Evolutionary conservation across 2,329 filamentous ascomycete genomes (phyloP), one percentile per base, ranked within the genome.

Genomic region (Paecilomyces niveus): DNA sequence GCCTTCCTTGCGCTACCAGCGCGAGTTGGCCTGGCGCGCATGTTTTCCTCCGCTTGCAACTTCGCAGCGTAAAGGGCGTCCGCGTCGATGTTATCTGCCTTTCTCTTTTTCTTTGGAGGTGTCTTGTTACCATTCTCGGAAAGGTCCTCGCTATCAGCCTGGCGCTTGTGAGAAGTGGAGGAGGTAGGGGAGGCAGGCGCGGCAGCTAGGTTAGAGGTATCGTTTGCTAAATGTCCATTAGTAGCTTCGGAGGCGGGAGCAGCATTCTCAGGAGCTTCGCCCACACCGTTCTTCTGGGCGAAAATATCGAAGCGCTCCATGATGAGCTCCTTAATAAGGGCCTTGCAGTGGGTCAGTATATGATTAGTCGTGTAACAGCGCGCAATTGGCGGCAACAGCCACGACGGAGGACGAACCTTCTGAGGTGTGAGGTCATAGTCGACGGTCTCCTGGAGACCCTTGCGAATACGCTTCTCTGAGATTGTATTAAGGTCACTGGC

Each of bases 31-130:
- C 90, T 82, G 54, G 85, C 86, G 51, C 85, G 80, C 64, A 85
- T 82, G 74, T 97, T 96, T 77, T 97, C 91, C 73, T 97, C 90
- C 0, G 92, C 93, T 75, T 99, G 94, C 35, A 99, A 81, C 72
- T 89, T 85, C 15, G 92, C 92, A 0, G 94, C 94, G 61, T 93
- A 85, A 52, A 89, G 86, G 33, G 93, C 94, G 74, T 99, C 94
- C 32, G 89, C 88, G 63, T 96, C 90, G 64, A 84, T 78, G 29
- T 85, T 82, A 51, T 84, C 83, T 70, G 79, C 74, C 66, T 81
- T 83, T 65, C 75, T 77, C 74, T 88, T 88, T 76, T 90, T 89
- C 63, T 76, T 71, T 3, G 77, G 78, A 6, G 74, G 72, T 3
- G 70, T 67, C 55, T 67, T 68, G 58, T 69, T 72, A 39, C 68